Conservation (phyloP, 2,329 filamentous ascomycete species). For the Didymella arachidicola region DNA sequence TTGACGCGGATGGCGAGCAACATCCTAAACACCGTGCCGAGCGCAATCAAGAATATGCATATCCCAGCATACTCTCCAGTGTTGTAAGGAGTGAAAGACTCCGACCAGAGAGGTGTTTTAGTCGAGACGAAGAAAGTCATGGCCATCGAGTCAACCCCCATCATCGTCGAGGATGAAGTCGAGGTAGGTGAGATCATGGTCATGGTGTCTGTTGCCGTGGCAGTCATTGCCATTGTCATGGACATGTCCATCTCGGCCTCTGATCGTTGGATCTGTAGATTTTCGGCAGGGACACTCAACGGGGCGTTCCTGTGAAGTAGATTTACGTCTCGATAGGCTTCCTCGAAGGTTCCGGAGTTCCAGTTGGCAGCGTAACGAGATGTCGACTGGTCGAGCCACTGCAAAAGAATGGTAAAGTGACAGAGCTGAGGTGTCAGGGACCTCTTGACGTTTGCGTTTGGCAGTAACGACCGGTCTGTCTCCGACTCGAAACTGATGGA, state of each 20-base stretch:
- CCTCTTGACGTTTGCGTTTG: not conserved
- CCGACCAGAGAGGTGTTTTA: conserved; percentile 69
- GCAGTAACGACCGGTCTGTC: not conserved
- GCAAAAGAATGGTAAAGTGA: not conserved
- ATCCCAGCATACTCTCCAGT: conserved; percentile 80
- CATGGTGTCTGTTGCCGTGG: not conserved
- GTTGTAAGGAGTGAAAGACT: conserved; percentile 73
- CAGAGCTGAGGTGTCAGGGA: not conserved
- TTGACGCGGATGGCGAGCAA: conserved; percentile 71
- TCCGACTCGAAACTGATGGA: not conserved
- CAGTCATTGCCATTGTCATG: conserved; percentile 4
- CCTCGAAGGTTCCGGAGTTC: not conserved
- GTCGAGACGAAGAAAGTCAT: conserved; percentile 71
- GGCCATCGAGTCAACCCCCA: conserved; percentile 51
- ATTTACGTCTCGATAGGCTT: too few species aligned
- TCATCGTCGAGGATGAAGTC: conserved; percentile 11
- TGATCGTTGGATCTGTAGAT: too few species aligned
- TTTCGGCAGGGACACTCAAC: too few species aligned
- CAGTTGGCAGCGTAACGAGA: too few species aligned
- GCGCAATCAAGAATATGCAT: conserved; percentile 84
- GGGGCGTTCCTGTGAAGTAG: too few species aligned
- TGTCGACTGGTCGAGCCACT: too few species aligned
- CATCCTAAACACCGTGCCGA: conserved; percentile 71
- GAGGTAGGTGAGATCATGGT: conserved; percentile 22
- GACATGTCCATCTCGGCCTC: conserved; percentile 8